Base-by-base conservation (phyloP, 352 stramenopile genomes). In the Thalassiosira exigua region DNA sequence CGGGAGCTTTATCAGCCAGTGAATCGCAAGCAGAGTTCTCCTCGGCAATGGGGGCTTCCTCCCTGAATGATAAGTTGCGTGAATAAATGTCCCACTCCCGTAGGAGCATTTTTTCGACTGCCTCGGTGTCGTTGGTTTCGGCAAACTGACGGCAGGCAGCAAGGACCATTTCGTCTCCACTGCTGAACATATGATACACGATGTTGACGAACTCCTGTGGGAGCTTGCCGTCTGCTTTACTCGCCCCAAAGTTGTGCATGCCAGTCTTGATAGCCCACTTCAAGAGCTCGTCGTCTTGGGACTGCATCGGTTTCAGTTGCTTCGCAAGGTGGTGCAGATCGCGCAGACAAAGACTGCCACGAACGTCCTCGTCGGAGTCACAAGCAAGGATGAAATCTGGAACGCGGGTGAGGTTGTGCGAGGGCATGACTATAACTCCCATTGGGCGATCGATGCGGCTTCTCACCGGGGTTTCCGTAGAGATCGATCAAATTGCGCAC, bases 191-290 rank as follows among this genome's bases (percentile, higher is more conserved):
- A 48, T 81, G 71, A 27, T 69, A 54, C 21, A 54, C 70, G 21
- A 81, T 81, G 27, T 70, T 75, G 17, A 68, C 41, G 41, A 81
- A 81, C 26, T 75, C 64, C 17, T 71, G 30, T 7, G 72, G 54
- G 3, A 81, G 2, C 26, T 41, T 14, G 4, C 33, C 5, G 12
- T 48, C n/a, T 11, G 44, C 22, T 12, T 32, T 58, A 39, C 29
- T 33, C 11, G 72, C 46, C 30, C 7, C 51, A 36, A 81, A 81
- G 46, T 81, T 81, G 57, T 81, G 72, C 17, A 81, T 41, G 14
- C 54, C 72, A 17, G 57, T 75, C 32, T 75, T 59, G 26, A 81
- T 74, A 1, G 72, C 72, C 60, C 62, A 75, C 32, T 81, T 81
- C 2, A 81, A 57, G 19, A 59, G 14, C 9, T 67, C 36, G 27